These are phyloP conservation scores for Yarrowia yakushimensis DNA, from an alignment of 805 yeast genomes.

Conservation along the genomic window DNA sequence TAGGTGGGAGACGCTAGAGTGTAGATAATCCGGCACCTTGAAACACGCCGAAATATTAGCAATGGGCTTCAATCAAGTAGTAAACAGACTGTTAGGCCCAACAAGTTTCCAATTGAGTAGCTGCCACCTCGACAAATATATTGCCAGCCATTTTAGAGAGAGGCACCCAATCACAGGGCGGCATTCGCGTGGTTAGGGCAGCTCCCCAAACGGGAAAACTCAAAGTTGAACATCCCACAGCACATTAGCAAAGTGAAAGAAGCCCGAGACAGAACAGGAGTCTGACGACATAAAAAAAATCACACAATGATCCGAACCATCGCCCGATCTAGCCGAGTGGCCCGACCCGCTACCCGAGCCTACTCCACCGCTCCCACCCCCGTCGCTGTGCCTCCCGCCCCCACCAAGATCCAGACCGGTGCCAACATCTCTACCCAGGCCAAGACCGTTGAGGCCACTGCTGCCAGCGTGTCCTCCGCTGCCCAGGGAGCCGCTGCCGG, in stretches of 20 bases:
- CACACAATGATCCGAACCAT: slow-evolving; percentile 20
- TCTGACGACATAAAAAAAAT: background rate
- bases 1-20: background rate
- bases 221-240: background rate
- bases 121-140: background rate
- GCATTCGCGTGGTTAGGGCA: background rate
- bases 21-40: no score
- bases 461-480: background rate
- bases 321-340: slow-evolving; percentile 21
- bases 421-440: background rate
- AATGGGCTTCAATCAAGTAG: no score
- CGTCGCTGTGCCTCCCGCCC: slow-evolving; percentile 23
- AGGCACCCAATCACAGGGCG: slow-evolving; percentile 12
- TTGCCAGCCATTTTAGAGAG: background rate
- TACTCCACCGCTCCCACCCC: slow-evolving; percentile 25
- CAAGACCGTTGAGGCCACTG: background rate
- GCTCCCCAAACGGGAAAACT: background rate
- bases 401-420: slow-evolving; percentile 17
- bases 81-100: background rate
- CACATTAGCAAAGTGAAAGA: slow-evolving; percentile 22
- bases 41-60: background rate
- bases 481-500: background rate
- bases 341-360: slow-evolving; percentile 8
- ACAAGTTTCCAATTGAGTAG: background rate
- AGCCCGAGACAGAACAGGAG: background rate